These are phyloP conservation scores for Ganoderma resinaceum DNA, from an alignment of 1,284 basidiomycete genomes.

Conservation along the genomic window DNA sequence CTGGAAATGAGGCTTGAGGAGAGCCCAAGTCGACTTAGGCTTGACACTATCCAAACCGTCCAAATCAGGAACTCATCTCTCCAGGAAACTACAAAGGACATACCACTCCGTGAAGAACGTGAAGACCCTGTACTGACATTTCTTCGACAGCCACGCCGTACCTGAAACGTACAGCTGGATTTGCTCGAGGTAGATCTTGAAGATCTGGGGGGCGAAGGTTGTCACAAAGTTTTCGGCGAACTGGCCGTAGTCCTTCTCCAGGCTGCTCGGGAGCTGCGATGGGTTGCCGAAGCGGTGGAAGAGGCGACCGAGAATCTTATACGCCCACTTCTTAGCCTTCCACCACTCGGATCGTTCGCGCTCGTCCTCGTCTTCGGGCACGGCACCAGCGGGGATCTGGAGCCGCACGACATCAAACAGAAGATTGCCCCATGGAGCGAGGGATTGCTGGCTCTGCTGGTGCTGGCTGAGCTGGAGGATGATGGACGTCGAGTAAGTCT, in stretches of 20 bases:
- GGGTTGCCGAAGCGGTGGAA: conserved; percentile 88
- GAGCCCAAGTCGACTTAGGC: conserved; percentile 85
- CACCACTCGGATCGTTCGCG: conserved; percentile 85
- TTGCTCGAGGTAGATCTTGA: conserved; percentile 80
- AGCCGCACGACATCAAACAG: conserved; percentile 80
- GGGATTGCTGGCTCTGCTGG: conserved; percentile 75
- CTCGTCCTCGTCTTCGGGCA: conserved; percentile 77
- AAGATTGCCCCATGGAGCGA: conserved; percentile 87
- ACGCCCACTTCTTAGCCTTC: conserved; percentile 92
- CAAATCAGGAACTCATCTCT: no score
- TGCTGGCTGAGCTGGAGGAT: conserved; percentile 73
- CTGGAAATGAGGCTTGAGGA: conserved; percentile 84
- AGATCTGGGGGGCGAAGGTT: conserved; percentile 84
- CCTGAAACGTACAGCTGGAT: conserved; percentile 76
- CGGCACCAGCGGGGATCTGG: conserved; percentile 65
- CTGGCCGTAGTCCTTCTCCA: conserved; percentile 70
- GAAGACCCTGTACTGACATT: conserved; percentile 83
- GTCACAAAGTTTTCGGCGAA: conserved; percentile 84
- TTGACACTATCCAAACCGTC: conserved; percentile 65
- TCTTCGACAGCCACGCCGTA: conserved; percentile 80
- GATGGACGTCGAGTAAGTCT: conserved; percentile 84
- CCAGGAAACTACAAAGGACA: conserved; percentile 31
- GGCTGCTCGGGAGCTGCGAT: conserved; percentile 77
- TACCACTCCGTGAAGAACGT: conserved; percentile 88
- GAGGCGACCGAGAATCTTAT: conserved; percentile 72